Base-by-base conservation (phyloP, 305 asterid genomes). In the Solanum chacoense region DNA sequence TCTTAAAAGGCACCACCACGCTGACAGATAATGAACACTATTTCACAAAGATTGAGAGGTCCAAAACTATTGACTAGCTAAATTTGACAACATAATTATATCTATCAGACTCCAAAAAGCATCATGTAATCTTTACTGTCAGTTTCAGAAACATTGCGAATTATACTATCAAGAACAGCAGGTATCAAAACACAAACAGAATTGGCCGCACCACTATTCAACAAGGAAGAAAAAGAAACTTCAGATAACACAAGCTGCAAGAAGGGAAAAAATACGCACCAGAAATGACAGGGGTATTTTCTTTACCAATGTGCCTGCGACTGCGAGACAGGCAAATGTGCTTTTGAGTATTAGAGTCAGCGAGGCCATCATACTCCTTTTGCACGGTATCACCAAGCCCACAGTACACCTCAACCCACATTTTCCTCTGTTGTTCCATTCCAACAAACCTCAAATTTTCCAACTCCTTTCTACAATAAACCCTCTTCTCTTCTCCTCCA, bases 361-460 rank as follows among this genome's bases (percentile, higher is more conserved):
- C 81, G 87, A 96, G 88, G 73, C 84, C 91, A 91, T 96, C 96
- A 31, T 95, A 96, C 88, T 94, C 94, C 90, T 91, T 88, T 74
- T 86, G 91, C 91, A 93, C 93, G 80, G 16, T 36, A 13, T 91
- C 87, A 88, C 90, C 91, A 73, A 96, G 93, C 71, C 98, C 94
- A 90, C 96, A 94, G 59, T 93, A 95, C 42, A 94, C 91, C 90
- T 94, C 96, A 85, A 91, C 31, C 99, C 98, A 96, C 92, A 86
- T 95, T 90, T 90, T 93, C 95, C 86, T 95, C 90, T 95, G 99
- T 71, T 90, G 92, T 74, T 94, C 97, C 37, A 89, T 9, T 75
- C 90, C 92, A 89, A 93, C 91, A 88, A 88, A 93, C 92, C 98
- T 94, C 94, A 95, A 78, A 45, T 90, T 92, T 92, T 91, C 96